Percentiles rank a stretch among this genome's conserved stretches.
Evolutionary conservation across 1,139 yeast genomes (phyloP).

Genomic region (Lodderomyces parapsilosis): DNA sequence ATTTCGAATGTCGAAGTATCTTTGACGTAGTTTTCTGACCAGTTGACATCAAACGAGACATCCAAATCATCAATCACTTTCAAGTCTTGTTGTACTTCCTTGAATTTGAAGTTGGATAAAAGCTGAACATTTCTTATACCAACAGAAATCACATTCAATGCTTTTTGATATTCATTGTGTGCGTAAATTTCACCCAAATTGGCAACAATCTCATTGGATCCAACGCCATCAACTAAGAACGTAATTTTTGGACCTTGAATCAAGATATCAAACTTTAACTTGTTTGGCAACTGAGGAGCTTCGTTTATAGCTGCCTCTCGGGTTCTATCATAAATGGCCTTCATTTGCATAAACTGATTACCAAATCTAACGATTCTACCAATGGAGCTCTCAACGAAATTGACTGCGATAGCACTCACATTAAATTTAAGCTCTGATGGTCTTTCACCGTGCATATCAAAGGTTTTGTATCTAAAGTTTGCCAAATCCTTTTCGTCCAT

Average conservation of each 20-base stretch:
- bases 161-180: constrained; percentile 52
- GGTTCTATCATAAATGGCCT: constrained; percentile 80
- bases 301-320: constrained; percentile 76
- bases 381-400: constrained; percentile 80
- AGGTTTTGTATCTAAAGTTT: constrained; percentile 80
- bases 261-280: constrained; percentile 68
- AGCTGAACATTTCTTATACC: constrained; percentile 69
- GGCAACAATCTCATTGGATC: constrained; percentile 63
- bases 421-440: constrained; percentile 62
- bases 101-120: constrained; percentile 22
- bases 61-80: constrained; percentile 73
- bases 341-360: constrained; percentile 80
- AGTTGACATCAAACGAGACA: constrained; percentile 59
- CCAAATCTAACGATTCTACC: constrained; percentile 65
- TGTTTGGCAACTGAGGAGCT: constrained; percentile 63
- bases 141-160: constrained; percentile 33
- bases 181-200: constrained; percentile 84
- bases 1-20: constrained; percentile 54
- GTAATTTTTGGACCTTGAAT: constrained; percentile 81
- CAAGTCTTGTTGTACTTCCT: constrained; percentile 47
- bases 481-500: constrained; percentile 85
- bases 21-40: constrained; percentile 39
- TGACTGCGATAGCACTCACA: constrained; percentile 72
- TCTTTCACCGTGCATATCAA: constrained; percentile 54
- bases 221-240: constrained; percentile 62